Evolutionary conservation across 2,329 filamentous ascomycete genomes (phyloP), one percentile per base, ranked within the genome.

Genomic region (Esteya vermicola): DNA sequence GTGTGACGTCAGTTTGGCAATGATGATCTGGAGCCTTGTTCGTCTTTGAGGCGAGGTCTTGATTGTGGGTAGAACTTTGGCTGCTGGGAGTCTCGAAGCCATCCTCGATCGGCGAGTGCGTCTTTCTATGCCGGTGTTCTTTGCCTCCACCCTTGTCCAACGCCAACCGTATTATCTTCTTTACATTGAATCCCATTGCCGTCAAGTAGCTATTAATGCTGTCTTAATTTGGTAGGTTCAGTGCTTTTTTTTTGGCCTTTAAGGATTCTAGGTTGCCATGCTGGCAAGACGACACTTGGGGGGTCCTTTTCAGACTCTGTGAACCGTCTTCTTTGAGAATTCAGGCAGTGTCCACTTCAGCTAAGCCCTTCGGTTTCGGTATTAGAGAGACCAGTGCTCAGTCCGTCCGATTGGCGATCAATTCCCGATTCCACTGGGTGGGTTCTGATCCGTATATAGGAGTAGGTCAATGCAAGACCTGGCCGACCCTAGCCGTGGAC

Each of bases 181-280:
- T 46, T 13, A 48, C 38, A 36, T 49, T 22, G 21, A 49, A 46
- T 7, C 34, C 45, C 47, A 49, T 49, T 10, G 14, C 23, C 26
- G n/a, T 13, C 8, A 20, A 18, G 7, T 22, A 36, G 6, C 8
- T 26, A 5, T 4, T 3, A 30, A 19, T 9, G n/a, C 23, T 9
- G 7, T 6, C 4, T 20, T n/a, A 8, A 10, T 16, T 18, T 8
- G 21, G 12, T 10, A 9, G 13, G 14, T 9, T 16, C n/a, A 27
- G 23, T 14, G 9, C 14, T 18, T 28, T 7, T 28, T 28, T 13
- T 10, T 13, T 28, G 26, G 26, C 26, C 26, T 28, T 28, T 13
- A 28, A 28, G n/a, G 26, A 28, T 9, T 28, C n/a, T 28, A 4
- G 26, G 10, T 28, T 28, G 12, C 26, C 26, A 28, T 28, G 26